Base-by-base conservation (phyloP, 179 eudicot species). In the Beta lomatogona region DNA sequence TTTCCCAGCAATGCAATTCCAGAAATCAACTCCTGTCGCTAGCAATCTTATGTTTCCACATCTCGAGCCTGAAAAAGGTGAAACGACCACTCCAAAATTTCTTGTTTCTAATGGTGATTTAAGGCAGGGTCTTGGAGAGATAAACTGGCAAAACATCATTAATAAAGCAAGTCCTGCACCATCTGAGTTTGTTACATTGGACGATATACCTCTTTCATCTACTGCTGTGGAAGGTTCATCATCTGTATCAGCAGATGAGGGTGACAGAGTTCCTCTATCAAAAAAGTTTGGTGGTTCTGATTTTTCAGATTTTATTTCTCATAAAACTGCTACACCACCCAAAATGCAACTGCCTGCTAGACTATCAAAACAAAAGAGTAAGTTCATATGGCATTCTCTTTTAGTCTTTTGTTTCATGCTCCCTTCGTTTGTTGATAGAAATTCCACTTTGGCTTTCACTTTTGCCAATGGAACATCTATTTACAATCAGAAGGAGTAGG, bases 281-380 rank as follows among this genome's bases (percentile, higher is more conserved):
- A 76, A 76, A 19, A 70, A 73, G 54, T 48, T 79, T 44, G 50
- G 73, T 74, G 76, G 75, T 71, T 60, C 76, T 77, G 84, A 52
- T 55, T 73, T 77, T 31, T 79, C 87, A 63, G 87, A 88, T 28
- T 73, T 69, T 79, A 44, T 71, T 21, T 68, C 70, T 22, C 82
- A 60, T 18, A 73, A 83, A 66, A 76, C 59, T 44, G 58, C 61
- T 22, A 70, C 75, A 55, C 71, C 81, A 10, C 55, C 85, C 25
- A 76, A 60, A n/a, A 13, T 76, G 74, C 77, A 73, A 82, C 48
- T 73, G 59, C 85, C 86, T 61, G 64, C 78, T 44, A 77, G 54
- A 67, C 45, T 58, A 74, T 71, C 90, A 60, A 64, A 77, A 57
- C 86, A 86, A 54, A 84, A 83, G 44, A 22, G 94, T 91, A 90